Evolutionary conservation across 768 basidiomycete genomes (phyloP).

Genomic region (Lactifluus rugatus): DNA sequence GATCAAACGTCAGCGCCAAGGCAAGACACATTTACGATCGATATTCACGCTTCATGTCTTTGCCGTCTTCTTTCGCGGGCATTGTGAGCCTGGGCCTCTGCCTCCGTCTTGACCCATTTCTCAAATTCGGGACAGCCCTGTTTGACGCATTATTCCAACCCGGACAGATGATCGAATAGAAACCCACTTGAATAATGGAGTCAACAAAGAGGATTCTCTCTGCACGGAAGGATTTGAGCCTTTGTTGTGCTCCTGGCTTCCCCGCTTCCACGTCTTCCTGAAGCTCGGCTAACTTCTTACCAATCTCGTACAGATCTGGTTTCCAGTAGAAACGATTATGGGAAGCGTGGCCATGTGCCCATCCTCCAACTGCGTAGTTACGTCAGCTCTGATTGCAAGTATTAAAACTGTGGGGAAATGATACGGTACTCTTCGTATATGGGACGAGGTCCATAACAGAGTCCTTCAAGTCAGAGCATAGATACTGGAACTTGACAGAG

Average conservation of each 20-base stretch:
- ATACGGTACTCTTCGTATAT: conserved; percentile 12
- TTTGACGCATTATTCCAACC: neutral
- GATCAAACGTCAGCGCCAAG: neutral
- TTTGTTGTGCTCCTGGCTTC: conserved; percentile 6
- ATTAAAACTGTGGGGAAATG: neutral
- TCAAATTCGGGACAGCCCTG: conserved; percentile 11
- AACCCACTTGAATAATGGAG: conserved; percentile 4
- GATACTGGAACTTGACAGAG: conserved; percentile 2
- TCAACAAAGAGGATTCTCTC: conserved; percentile 10
- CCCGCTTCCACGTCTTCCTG: conserved; percentile 4
- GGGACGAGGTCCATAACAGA: conserved; percentile 14
- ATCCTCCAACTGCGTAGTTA: conserved; percentile 13
- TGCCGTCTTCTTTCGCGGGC: neutral
- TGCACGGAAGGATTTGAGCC: conserved; percentile 8
- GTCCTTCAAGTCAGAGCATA: conserved; percentile 15
- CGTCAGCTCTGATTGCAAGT: neutral
- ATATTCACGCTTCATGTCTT: conserved; percentile 8
- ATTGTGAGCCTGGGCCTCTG: neutral
- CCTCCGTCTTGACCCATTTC: conserved; percentile 4
- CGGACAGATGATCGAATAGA: neutral
- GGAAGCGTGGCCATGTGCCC: conserved; percentile 11
- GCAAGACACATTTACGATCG: neutral
- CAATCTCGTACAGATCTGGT: conserved; percentile 11
- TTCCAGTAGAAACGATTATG: conserved; percentile 15
- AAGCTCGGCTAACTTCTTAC: neutral